phyloP scores from a whole-genome alignment of 129 eudicot genomes.

The Chrysanthemum makinoi region DNA sequence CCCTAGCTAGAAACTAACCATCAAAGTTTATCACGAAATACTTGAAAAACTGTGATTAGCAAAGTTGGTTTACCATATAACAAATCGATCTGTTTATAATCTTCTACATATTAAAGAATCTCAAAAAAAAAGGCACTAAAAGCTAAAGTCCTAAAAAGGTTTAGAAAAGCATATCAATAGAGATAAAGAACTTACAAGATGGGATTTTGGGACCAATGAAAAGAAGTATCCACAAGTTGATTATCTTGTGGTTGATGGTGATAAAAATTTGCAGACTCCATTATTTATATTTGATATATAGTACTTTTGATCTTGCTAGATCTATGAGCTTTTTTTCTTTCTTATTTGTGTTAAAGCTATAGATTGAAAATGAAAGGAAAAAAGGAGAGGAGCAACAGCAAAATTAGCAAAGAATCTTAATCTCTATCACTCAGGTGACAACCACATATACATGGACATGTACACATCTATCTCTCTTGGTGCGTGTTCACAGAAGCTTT shows the following conservation, averaged over 20 bases:
- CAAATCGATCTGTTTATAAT: too few relatives aligned
- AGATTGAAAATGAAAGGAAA: constrained; percentile 26
- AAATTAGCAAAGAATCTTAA: constrained; percentile 23
- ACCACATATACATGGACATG: constrained; percentile 34
- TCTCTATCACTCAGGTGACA: constrained; percentile 45
- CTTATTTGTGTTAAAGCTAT: constrained; percentile 7
- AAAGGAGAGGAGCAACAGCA: constrained; percentile 30
- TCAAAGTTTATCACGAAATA: too few relatives aligned
- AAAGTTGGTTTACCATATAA: too few relatives aligned
- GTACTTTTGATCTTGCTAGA: constrained; percentile 7
- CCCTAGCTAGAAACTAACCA: too few relatives aligned
- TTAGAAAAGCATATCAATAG: background rate
- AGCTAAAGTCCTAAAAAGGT: constrained; percentile 10
- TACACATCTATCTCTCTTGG: constrained; percentile 16
- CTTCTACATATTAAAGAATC: background rate
- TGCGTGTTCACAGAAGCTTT: constrained; percentile 31
- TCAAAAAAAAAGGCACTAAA: background rate
- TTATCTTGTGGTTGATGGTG: constrained; percentile 46
- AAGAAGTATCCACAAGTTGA: constrained; percentile 32
- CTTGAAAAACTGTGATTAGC: too few relatives aligned
- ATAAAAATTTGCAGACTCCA: constrained; percentile 71
- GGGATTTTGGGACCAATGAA: constrained; percentile 53
- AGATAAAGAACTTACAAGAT: constrained; percentile 47
- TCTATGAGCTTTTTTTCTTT: background rate
- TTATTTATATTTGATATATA: constrained; percentile 6